phyloP scores from a whole-genome alignment of 345 rosid genomes.

The Microcos paniculata region DNA sequence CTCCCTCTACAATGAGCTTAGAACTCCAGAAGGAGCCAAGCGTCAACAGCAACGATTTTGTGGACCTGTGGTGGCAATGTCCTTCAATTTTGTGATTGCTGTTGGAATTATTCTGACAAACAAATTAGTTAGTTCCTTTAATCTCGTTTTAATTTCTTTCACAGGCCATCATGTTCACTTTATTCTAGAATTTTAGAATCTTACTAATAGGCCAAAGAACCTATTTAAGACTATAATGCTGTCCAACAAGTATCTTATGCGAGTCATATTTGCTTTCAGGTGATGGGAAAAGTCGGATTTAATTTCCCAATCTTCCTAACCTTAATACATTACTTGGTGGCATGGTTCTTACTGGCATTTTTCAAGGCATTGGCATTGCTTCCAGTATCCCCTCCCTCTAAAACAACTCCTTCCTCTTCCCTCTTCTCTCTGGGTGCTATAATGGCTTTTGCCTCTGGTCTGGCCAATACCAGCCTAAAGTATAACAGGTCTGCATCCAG shows the following conservation, averaged over 20 bases:
- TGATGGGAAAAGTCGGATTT: conserved; percentile 85
- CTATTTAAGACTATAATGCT: neutral
- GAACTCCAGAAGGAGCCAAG: conserved; percentile 87
- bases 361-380: conserved; percentile 67
- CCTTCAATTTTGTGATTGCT: conserved; percentile 87
- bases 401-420: conserved; percentile 79
- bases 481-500: conserved; percentile 59
- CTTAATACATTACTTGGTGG: conserved; percentile 69
- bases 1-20: conserved; percentile 73
- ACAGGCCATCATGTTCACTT: neutral
- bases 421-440: conserved; percentile 74
- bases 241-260: neutral
- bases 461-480: conserved; percentile 89
- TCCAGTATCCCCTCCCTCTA: conserved; percentile 84
- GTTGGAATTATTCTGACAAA: conserved; percentile 83
- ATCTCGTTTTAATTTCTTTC: neutral
- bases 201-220: too few relatives aligned
- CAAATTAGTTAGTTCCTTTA: conserved; percentile 52
- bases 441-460: conserved; percentile 96
- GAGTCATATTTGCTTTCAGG: conserved; percentile 37
- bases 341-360: conserved; percentile 83
- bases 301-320: conserved; percentile 83
- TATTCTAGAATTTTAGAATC: too few relatives aligned
- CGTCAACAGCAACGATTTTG: conserved; percentile 80
- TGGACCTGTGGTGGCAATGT: conserved; percentile 81